phyloP scores from a whole-genome alignment of 2,329 filamentous ascomycete species.

The Fusarium multiceps region DNA sequence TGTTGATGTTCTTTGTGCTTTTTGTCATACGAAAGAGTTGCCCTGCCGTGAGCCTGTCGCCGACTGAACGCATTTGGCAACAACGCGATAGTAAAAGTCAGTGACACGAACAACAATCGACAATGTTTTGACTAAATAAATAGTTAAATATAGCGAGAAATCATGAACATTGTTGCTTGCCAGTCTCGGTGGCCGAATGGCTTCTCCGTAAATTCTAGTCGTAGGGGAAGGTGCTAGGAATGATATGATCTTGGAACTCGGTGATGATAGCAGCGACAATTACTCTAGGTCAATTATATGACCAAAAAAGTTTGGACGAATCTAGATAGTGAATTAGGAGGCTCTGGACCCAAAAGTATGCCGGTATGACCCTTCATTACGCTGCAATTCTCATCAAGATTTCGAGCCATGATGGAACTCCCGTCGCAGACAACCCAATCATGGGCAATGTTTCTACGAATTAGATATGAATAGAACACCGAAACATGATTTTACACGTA shows the following conservation, averaged over 20 bases:
- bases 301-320: accelerated
- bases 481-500: background rate
- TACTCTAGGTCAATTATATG: no score
- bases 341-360: background rate
- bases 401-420: background rate
- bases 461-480: background rate
- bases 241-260: background rate
- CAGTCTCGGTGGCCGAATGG: background rate
- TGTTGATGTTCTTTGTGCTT: background rate
- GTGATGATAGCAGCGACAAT: background rate
- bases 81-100: background rate
- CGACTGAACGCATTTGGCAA: background rate
- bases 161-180: background rate
- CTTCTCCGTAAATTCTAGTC: background rate
- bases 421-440: background rate
- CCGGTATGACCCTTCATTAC: background rate
- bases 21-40: background rate
- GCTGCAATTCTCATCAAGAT: background rate
- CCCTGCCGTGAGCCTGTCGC: background rate
- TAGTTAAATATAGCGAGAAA: no score
- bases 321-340: background rate
- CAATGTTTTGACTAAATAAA: background rate
- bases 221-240: background rate
- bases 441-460: background rate
- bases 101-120: background rate